Conservation (phyloP, 495 filamentous ascomycete species). For the Hyaloscypha bicolor region DNA sequence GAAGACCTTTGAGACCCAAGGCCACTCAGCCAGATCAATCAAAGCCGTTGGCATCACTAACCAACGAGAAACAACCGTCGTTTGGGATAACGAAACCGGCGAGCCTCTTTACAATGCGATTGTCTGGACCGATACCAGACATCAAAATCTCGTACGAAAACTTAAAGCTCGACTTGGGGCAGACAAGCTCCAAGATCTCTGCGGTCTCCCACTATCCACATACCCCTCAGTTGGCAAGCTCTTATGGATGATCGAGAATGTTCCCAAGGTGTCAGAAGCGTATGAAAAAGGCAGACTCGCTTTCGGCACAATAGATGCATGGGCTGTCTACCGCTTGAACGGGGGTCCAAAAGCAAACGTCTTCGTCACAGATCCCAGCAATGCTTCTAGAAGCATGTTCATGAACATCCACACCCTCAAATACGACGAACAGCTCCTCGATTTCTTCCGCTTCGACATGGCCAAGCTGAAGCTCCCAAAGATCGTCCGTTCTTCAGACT, state of each 20-base stretch:
- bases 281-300: constrained; percentile 78
- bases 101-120: constrained; percentile 86
- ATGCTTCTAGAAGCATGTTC: constrained; percentile 96
- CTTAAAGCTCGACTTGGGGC: constrained; percentile 67
- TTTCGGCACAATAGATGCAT: constrained; percentile 90
- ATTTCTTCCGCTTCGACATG: constrained; percentile 80
- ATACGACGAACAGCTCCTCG: constrained; percentile 78
- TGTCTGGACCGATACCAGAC: constrained; percentile 92
- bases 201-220: constrained; percentile 89
- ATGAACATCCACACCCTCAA: constrained; percentile 86
- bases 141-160: constrained; percentile 73
- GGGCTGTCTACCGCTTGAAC: constrained; percentile 88
- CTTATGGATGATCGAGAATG: constrained; percentile 79
- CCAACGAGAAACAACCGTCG: constrained; percentile 89
- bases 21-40: constrained; percentile 71
- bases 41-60: constrained; percentile 90
- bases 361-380: constrained; percentile 86
- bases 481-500: constrained; percentile 82
- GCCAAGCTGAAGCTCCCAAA: constrained; percentile 76
- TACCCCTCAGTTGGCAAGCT: constrained; percentile 92
- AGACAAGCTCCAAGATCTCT: constrained; percentile 71
- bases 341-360: constrained; percentile 68
- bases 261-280: constrained; percentile 69
- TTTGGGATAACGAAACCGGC: constrained; percentile 86
- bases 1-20: constrained; percentile 68